Evolutionary conservation across 805 yeast genomes (phyloP), one percentile per base, ranked within the genome.

Genomic region (Wickerhamomyces bovis): DNA sequence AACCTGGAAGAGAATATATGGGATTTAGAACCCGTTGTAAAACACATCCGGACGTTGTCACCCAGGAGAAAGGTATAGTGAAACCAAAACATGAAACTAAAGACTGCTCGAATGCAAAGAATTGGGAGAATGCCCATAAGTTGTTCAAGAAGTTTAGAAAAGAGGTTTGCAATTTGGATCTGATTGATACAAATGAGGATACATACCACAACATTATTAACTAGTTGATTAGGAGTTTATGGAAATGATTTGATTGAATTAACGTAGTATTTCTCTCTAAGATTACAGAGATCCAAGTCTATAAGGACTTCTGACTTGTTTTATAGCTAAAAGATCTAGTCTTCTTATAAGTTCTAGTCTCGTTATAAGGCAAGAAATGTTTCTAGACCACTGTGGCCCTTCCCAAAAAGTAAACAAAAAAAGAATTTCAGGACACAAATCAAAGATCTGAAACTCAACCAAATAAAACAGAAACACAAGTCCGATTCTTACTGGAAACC

Each of bases 151-250:
- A 46, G 31, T 45, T 48, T 10, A 55, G 62, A 46, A 44, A 38
- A 40, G 60, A 58, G 1, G 56, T 57, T 15, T 58, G 63, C 47
- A 53, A 51, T 6, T 39, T 57, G 41, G 58, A 56, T 12, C 36
- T 56, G 45, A 47, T 52, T 16, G 49, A 41, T 1, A 49, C 55
- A 0, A 41, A 52, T 10, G 52, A 48, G 28, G 56, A 58, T 26
- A 58, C 61, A 0, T 58, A 58, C 39, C 22, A 49, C 31, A 30
- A 48, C 3, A 39, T 55, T n/a, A 55, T 56, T 35, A 56, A 58
- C 42, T 54, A 28, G 41, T 43, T 6, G 23, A 20, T 18, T 3
- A 15, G 31, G 23, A 22, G 5, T 22, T 13, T 13, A 28, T 28
- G 31, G 13, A 28, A 28, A n/a, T n/a, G n/a, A n/a, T n/a, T n/a